Base-by-base conservation (phyloP, 2,329 filamentous ascomycete species). In the Fusarium siculi region DNA sequence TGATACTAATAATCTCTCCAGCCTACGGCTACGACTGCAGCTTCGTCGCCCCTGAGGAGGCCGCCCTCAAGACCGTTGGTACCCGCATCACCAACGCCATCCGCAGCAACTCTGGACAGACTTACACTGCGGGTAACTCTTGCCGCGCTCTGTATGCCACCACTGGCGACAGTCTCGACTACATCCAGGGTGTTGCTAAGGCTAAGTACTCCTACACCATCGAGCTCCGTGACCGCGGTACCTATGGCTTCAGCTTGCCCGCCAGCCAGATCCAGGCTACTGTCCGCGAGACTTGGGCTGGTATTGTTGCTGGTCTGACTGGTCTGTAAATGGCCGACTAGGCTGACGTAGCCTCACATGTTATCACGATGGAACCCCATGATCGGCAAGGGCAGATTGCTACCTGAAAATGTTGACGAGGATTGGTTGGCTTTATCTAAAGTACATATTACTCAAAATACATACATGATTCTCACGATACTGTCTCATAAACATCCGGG, bases 121-220 rank as follows among this genome's bases (percentile, higher is more conserved):
- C 70, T 32, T 77, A 77, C 46, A 74, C 78, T 36, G 75, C 44
- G 78, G 87, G 87, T 4, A 85, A 88, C 6, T 87, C 89, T 72
- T 92, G 90, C 81, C 81, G 81, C 42, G 91, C 89, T 43, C 87
- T 92, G 70, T 92, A 92, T 80, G 84, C 87, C 66, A 87, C 89
- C 0, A 82, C 83, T 3, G 85, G 85, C 23, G 82, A 77, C 74
- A 83, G 82, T 46, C 80, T 84, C 25, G 86, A 88, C 78, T 87
- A 86, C 52, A 77, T 83, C 39, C 78, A 78, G 25, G 85, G 85
- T 42, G 82, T 85, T 2, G 78, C 82, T 56, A 79, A 81, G 47
- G 82, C 85, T 11, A 83, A 83, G 66, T 83, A 85, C 62, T 77
- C 79, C 21, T 85, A 84, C 68, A 83, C 83, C 2, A 78, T 80